Evolutionary conservation across 2,329 filamentous ascomycete species (phyloP).

Genomic region (Aspergillus viridinutans): DNA sequence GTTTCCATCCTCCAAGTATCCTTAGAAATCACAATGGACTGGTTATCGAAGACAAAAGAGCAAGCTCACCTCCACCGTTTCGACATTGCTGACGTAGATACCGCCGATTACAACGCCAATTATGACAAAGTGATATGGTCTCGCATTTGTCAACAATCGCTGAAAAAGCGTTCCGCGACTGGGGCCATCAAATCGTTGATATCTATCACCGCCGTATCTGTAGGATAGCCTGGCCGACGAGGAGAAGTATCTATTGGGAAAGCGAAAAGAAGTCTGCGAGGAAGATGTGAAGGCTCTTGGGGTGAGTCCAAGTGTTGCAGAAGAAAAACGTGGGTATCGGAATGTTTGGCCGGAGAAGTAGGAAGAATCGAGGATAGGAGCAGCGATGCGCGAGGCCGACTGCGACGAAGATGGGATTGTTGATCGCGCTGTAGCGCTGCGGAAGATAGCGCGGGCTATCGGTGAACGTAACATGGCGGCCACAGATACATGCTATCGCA

Average conservation of each 20-base stretch:
- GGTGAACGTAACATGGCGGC: slow-evolving; percentile 13
- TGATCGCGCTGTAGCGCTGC: neutral
- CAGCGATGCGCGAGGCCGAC: neutral
- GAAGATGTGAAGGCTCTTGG: neutral
- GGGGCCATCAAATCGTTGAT: slow-evolving; percentile 14
- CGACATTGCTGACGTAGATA: slow-evolving; percentile 54
- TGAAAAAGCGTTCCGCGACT: slow-evolving; percentile 10
- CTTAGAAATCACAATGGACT: neutral
- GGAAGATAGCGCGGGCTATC: slow-evolving; percentile 7
- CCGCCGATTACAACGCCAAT: slow-evolving; percentile 42
- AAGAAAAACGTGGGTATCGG: neutral
- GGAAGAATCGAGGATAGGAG: neutral
- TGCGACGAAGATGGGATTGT: neutral
- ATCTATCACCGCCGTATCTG: slow-evolving; percentile 12
- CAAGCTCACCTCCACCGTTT: slow-evolving; percentile 49
- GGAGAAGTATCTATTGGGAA: slow-evolving; percentile 10
- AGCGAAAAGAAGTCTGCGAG: neutral
- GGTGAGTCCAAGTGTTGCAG: neutral
- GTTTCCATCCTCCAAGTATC: neutral
- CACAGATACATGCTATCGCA: neutral
- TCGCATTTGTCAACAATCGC: slow-evolving; percentile 16
- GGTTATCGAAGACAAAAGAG: neutral
- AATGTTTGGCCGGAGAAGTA: neutral
- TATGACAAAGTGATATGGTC: slow-evolving; percentile 27
- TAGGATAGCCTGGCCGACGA: slow-evolving; percentile 3